These are phyloP conservation scores for Jatropha curcas DNA, from an alignment of 345 rosid genomes.

Conservation along the genomic window DNA sequence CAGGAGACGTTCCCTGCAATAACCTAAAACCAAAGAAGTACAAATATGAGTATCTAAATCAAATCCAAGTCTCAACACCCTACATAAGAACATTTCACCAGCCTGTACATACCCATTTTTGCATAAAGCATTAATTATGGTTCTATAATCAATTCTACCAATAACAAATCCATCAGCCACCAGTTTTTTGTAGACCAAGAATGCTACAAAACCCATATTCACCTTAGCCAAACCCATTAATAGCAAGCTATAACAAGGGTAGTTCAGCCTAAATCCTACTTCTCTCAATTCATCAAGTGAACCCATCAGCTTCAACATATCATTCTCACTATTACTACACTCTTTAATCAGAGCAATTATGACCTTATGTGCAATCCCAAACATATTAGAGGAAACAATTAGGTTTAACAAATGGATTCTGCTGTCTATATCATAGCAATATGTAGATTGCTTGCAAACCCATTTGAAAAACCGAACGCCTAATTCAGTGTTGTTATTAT, in stretches of 20 bases:
- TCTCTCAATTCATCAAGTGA: conserved; percentile 38
- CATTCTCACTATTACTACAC: conserved; percentile 27
- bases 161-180: conserved; percentile 42
- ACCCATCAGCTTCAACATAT: conserved; percentile 36
- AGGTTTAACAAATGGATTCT: conserved; percentile 35
- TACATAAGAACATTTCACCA: conserved; percentile 48
- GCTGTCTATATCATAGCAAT: conserved; percentile 35
- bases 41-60: conserved; percentile 42
- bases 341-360: conserved; percentile 31
- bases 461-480: conserved; percentile 42
- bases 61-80: conserved; percentile 43
- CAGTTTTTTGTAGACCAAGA: conserved; percentile 36
- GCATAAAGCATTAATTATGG: conserved; percentile 44
- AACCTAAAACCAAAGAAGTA: conserved; percentile 47
- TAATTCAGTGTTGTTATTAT: conserved; percentile 15
- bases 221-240: conserved; percentile 48
- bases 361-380: conserved; percentile 37
- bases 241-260: conserved; percentile 50
- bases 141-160: conserved; percentile 43
- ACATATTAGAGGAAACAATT: conserved; percentile 32
- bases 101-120: conserved; percentile 43
- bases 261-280: conserved; percentile 44
- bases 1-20: conserved; percentile 32
- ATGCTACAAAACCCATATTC: conserved; percentile 36
- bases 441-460: conserved; percentile 49